Conservation (phyloP, 1,139 yeast genomes). For the Candida freyschussii region DNA sequence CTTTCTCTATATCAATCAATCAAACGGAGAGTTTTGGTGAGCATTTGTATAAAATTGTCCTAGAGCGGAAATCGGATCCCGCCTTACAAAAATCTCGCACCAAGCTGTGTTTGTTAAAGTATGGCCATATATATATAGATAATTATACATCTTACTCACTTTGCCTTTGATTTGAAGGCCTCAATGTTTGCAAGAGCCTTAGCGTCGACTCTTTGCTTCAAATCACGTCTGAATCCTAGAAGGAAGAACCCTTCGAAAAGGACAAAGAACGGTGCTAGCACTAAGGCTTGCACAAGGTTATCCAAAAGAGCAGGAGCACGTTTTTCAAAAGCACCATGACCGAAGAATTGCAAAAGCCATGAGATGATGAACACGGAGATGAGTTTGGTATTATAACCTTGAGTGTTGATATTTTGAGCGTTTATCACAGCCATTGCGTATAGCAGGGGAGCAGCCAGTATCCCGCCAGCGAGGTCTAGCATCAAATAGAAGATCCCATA, state of each 20-base stretch:
- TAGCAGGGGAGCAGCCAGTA: conserved; percentile 35
- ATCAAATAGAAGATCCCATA: conserved; percentile 40
- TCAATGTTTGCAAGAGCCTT: conserved; percentile 34
- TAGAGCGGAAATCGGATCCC: no score
- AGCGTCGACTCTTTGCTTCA: conserved; percentile 51
- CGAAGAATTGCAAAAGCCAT: conserved; percentile 88
- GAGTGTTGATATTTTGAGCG: conserved; percentile 7
- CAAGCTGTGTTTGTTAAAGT: not conserved
- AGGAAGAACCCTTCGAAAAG: conserved; percentile 69
- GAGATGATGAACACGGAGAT: conserved; percentile 41
- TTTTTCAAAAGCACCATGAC: conserved; percentile 78
- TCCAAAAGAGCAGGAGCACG: conserved; percentile 87
- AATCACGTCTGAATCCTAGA: conserved; percentile 54
- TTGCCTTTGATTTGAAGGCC: conserved; percentile 11
- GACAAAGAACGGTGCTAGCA: conserved; percentile 88
- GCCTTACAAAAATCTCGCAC: no score
- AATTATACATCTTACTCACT: not conserved
- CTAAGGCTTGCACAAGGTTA: conserved; percentile 76
- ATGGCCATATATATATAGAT: no score
- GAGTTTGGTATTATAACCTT: conserved; percentile 29
- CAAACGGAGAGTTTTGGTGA: no score
- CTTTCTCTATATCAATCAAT: no score
- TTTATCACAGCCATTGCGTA: conserved; percentile 16
- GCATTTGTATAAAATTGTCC: no score
- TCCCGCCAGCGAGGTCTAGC: conserved; percentile 39